Percentiles rank a stretch among this genome's conserved stretches.
Conservation (phyloP, 129 eudicot species). For the Helichrysum umbraculigerum region DNA sequence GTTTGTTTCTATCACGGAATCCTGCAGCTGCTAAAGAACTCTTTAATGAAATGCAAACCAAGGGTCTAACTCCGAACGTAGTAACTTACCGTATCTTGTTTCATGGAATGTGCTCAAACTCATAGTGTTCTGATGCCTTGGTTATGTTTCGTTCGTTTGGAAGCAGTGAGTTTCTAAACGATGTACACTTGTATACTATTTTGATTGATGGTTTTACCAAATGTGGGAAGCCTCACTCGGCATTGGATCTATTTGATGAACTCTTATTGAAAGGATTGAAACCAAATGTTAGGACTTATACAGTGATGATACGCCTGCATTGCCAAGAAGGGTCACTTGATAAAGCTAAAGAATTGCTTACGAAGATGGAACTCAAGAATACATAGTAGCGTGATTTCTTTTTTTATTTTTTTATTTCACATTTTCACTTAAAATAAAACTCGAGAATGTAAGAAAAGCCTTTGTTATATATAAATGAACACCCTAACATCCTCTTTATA, state of each 20-base stretch:
- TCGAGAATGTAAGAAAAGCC: too few relatives aligned
- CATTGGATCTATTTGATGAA: constrained; percentile 19
- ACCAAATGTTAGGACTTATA: constrained; percentile 29
- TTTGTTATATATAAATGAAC: too few relatives aligned
- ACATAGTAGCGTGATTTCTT: too few relatives aligned
- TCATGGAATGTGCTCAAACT: constrained; percentile 25
- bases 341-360: constrained; percentile 30
- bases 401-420: constrained; percentile 23
- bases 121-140: constrained; percentile 18
- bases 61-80: too few relatives aligned
- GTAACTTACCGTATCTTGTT: constrained; percentile 6
- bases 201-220: constrained; percentile 25
- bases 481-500: too few relatives aligned
- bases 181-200: constrained; percentile 25
- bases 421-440: neutral
- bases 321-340: constrained; percentile 16
- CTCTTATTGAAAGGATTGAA: constrained; percentile 20
- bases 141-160: constrained; percentile 14
- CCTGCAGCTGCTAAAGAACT: too few relatives aligned
- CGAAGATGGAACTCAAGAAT: constrained; percentile 23
- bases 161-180: constrained; percentile 1
- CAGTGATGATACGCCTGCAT: constrained; percentile 22
- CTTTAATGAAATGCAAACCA: too few relatives aligned
- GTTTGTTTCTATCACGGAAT: too few relatives aligned
- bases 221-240: constrained; percentile 22